Conservation (phyloP, 108 stramenopile genomes). For the Tribonema minus region DNA sequence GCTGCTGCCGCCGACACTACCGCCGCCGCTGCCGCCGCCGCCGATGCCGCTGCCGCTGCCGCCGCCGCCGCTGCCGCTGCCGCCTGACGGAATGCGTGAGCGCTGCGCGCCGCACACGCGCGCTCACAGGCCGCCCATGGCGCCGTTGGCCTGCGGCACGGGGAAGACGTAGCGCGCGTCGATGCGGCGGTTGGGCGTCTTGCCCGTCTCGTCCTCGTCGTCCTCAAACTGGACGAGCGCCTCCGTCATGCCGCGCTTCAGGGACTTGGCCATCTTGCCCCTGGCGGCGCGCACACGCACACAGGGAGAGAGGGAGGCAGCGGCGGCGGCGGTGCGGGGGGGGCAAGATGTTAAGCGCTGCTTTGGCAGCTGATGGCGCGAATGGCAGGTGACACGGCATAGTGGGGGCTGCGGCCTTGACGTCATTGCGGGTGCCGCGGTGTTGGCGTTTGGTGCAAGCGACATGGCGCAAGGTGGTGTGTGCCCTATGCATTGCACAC, state of each 20-base stretch:
- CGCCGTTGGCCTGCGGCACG: neutral
- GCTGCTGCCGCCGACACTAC: neutral
- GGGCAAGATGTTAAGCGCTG: no score
- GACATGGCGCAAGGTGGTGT: no score
- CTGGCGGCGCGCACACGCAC: no score
- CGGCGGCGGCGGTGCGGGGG: neutral
- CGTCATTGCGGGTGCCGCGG: no score
- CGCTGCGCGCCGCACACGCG: neutral
- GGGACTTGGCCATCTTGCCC: neutral
- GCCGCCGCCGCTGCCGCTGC: neutral
- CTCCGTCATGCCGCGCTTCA: neutral
- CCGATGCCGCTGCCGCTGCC: neutral
- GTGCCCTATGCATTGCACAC: no score
- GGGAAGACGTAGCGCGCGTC: neutral
- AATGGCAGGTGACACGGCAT: no score
- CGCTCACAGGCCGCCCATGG: neutral
- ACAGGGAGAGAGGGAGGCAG: no score
- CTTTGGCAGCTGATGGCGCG: no score
- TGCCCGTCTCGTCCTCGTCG: constrained; percentile 6
- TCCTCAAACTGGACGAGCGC: constrained; percentile 5
- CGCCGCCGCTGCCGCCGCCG: neutral
- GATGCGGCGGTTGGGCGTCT: neutral
- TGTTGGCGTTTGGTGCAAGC: no score
- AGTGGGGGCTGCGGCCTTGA: no score
- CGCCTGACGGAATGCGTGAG: no score